Evolutionary conservation across 2,329 filamentous ascomycete species (phyloP).

Genomic region (Talaromyces amestolkiae): DNA sequence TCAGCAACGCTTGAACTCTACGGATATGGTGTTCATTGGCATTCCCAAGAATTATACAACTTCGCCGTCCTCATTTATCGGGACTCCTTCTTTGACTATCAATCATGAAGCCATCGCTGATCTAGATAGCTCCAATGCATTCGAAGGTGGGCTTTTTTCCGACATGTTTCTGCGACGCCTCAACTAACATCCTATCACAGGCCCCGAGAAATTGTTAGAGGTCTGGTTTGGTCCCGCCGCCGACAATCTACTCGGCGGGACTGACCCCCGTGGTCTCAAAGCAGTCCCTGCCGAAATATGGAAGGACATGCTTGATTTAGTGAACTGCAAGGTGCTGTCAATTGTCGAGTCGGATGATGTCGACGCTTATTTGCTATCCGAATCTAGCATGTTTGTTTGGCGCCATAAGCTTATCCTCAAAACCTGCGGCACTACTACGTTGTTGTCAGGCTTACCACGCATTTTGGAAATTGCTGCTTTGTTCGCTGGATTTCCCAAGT

Average conservation of each 20-base stretch:
- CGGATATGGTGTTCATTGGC: conserved; percentile 80
- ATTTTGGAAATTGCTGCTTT: conserved; percentile 88
- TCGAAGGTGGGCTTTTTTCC: conserved; percentile 68
- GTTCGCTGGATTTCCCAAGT: conserved; percentile 83
- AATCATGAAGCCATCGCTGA: conserved; percentile 92
- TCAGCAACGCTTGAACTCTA: conserved; percentile 21
- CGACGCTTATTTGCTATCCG: conserved; percentile 93
- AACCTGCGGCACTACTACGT: conserved; percentile 94
- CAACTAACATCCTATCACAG: conserved; percentile 42
- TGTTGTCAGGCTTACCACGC: conserved; percentile 83
- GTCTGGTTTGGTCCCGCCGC: conserved; percentile 93
- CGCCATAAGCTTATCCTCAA: conserved; percentile 99
- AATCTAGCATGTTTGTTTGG: conserved; percentile 99
- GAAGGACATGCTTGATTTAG: conserved; percentile 96
- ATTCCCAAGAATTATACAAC: conserved; percentile 79
- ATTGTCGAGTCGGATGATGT: conserved; percentile 90
- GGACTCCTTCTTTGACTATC: conserved; percentile 88
- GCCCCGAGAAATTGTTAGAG: conserved; percentile 95
- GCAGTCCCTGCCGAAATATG: conserved; percentile 78
- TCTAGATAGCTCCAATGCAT: conserved; percentile 91
- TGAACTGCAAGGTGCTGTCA: conserved; percentile 97
- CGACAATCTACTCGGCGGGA: conserved; percentile 66
- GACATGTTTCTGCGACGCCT: neutral
- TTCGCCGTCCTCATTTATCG: conserved; percentile 72
- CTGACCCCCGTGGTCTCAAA: conserved; percentile 77